phyloP scores from a whole-genome alignment of 805 yeast genomes.

The Spathaspora hagerdaliae region DNA sequence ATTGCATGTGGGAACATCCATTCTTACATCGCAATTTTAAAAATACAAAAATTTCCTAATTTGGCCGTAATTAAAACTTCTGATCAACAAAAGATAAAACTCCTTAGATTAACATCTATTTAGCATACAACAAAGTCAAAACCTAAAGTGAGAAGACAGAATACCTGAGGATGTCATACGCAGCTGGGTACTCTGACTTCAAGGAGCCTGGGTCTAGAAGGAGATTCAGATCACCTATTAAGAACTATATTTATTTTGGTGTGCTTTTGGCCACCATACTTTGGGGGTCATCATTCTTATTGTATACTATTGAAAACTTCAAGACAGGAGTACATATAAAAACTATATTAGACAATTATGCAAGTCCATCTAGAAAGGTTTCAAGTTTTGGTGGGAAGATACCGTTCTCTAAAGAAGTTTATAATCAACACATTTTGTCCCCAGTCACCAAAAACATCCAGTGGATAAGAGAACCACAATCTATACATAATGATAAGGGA shows the following conservation, averaged over 20 bases:
- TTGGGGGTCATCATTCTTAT: constrained; percentile 35
- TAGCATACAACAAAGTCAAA: too few relatives aligned
- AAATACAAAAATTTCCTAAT: too few relatives aligned
- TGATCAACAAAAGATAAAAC: too few relatives aligned
- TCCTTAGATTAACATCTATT: too few relatives aligned
- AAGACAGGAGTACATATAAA: constrained; percentile 1
- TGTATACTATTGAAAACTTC: constrained; percentile 18
- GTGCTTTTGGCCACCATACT: constrained; percentile 23
- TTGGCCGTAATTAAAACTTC: too few relatives aligned
- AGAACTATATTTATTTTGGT: constrained; percentile 7
- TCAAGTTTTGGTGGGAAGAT: constrained; percentile 14
- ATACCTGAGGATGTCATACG: too few relatives aligned
- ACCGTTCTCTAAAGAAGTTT: constrained; percentile 27
- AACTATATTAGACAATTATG: constrained; percentile 2
- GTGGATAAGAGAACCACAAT: constrained; percentile 60
- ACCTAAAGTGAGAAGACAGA: too few relatives aligned
- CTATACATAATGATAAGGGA: constrained; percentile 56
- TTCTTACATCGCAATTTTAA: too few relatives aligned
- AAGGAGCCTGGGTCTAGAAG: background rate
- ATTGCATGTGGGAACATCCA: too few relatives aligned
- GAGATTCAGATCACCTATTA: background rate
- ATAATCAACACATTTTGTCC: constrained; percentile 51
- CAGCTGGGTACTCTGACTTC: background rate
- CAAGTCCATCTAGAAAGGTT: constrained; percentile 7
- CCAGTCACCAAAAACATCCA: constrained; percentile 56